Evolutionary conservation across 2,329 filamentous ascomycete species (phyloP).

Genomic region (Claviceps lovelessii): DNA sequence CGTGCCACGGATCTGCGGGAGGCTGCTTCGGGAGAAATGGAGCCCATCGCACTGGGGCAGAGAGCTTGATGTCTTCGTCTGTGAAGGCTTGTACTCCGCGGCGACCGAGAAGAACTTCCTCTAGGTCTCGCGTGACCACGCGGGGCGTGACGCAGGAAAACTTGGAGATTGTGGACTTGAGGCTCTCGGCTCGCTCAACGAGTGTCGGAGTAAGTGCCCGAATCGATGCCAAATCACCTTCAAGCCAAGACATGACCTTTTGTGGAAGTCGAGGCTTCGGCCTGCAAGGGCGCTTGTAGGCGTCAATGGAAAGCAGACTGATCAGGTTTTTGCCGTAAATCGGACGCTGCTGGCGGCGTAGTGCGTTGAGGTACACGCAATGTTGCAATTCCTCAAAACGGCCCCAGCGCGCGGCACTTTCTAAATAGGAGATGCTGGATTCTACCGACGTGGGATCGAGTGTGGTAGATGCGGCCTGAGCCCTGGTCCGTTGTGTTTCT

Average conservation of each 20-base stretch:
- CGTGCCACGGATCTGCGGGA: slow-evolving; percentile 72
- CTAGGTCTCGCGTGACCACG: slow-evolving; percentile 67
- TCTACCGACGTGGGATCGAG: slow-evolving; percentile 54
- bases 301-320: slow-evolving; percentile 54
- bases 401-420: slow-evolving; percentile 53
- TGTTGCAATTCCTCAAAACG: slow-evolving; percentile 68
- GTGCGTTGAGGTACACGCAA: slow-evolving; percentile 64
- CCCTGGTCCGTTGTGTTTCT: slow-evolving; percentile 51
- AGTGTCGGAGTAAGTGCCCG: slow-evolving; percentile 59
- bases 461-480: slow-evolving; percentile 38
- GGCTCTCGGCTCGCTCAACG: slow-evolving; percentile 52
- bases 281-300: slow-evolving; percentile 43
- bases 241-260: slow-evolving; percentile 60
- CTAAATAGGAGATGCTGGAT: slow-evolving; percentile 57
- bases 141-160: slow-evolving; percentile 89
- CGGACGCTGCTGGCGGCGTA: slow-evolving; percentile 66
- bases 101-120: slow-evolving; percentile 49
- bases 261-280: slow-evolving; percentile 46
- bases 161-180: slow-evolving; percentile 66
- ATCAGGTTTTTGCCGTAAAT: slow-evolving; percentile 71
- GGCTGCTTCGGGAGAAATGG: slow-evolving; percentile 42
- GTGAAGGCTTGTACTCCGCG: slow-evolving; percentile 43
- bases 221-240: slow-evolving; percentile 51
- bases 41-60: slow-evolving; percentile 39
- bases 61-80: slow-evolving; percentile 41